Base-by-base conservation (phyloP, 2,329 filamentous ascomycete species). In the Exophiala sideris region DNA sequence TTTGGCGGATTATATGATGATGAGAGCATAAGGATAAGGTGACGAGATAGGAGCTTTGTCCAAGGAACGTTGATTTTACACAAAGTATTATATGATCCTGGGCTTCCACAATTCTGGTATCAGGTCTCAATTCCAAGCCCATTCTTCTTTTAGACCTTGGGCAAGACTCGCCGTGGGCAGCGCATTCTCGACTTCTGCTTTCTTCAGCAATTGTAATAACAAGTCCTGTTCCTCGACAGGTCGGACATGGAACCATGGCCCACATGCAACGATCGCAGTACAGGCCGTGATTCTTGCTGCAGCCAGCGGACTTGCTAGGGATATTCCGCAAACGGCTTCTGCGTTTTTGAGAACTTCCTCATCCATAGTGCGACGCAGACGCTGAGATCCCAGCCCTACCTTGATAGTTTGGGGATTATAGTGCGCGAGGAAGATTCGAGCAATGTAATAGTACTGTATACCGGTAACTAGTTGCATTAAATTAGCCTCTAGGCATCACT, bases 111-210 rank as follows among this genome's bases (percentile, higher is more conserved):
- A n/a, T 2, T n/a, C n/a, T 35, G 33, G 9, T n/a, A 35, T 35
- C 16, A 18, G 16, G 16, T 18, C 16, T 35, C 33, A 35, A 9
- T 35, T 35, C 33, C 33, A 35, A 35, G 8, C n/a, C 33, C 33
- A 35, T n/a, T 35, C 33, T 9, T 35, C 33, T n/a, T 35, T 35
- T 9, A 35, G 33, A n/a, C 33, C 33, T 35, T 35, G 33, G 33
- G 3, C 33, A 35, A 41, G 39, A 41, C 39, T 41, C 64, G 41
- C 65, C 66, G 60, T 70, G 71, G 45, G 65, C 68, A 20, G 69
- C 71, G 60, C 70, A 72, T 62, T 73, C 32, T 51, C 48, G 36
- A 47, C 21, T 59, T 62, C 61, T n/a, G 52, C 63, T 62, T 59
- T 64, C 33, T 35, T 35, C 33, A 35, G 33, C 33, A 35, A n/a